Evolutionary conservation across 1,284 basidiomycete species (phyloP), one percentile per base, ranked within the genome.

Genomic region (Apiotrichum laibachii): DNA sequence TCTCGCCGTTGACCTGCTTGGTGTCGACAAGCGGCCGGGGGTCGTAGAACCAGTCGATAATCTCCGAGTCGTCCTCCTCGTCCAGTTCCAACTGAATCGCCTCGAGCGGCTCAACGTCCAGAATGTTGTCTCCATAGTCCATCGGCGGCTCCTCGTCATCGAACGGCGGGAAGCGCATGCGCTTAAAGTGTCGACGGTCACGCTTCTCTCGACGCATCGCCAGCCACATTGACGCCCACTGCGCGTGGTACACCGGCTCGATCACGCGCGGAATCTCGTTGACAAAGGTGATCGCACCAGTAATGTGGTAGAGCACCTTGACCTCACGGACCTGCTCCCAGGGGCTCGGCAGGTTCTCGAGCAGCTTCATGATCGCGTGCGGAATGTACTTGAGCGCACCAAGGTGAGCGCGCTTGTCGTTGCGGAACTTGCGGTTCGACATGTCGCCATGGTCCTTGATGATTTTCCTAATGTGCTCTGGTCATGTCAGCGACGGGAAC

Each of bases 151-250:
- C 96, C 80, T 99, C 96, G 72, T 99, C 96, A 71, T 99, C 96
- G 72, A 99, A 99, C 0, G 96, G 96, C 40, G 96, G 96, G 81
- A 99, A 99, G n/a, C 96, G 88, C 94, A 99, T 99, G 54, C 96
- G 91, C 82, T 99, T 99, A 82, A 99, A 99, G 77, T 99, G 96
- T 55, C 96, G 84, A 73, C 96, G 90, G 77, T 99, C 96, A 60
- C 96, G 87, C 83, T 99, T 99, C 81, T 99, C 96, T 67, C 96
- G 83, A 67, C 96, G 85, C 96, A 99, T 99, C 21, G 96, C 95
- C 42, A 99, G 83, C 96, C 96, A 99, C 96, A 99, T 99, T 5
- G 92, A 90, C 70, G 92, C 94, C 96, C 96, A 99, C 73, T 99
- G 96, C 0, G 96, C 94, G 76, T 99, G 96, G 79, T 97, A 99